A percentile compares a stretch with the other conserved stretches of the same genome.
phyloP scores from a whole-genome alignment of 805 yeast species.

The Candida morakotiae region DNA sequence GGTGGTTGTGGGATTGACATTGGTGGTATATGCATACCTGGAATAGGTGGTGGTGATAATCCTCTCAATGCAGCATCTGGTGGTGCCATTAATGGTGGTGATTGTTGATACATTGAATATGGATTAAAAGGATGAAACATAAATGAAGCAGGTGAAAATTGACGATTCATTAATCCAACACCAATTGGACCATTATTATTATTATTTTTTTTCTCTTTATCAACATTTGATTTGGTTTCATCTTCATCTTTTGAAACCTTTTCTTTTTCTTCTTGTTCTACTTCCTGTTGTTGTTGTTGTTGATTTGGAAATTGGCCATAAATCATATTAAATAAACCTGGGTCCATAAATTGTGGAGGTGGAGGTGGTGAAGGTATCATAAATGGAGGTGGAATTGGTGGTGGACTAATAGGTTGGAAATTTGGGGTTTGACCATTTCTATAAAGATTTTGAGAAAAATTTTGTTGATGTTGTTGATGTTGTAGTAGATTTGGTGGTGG shows the following conservation, averaged over 20 bases:
- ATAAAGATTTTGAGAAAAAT: slow-evolving; percentile 5
- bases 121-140: slow-evolving; percentile 51
- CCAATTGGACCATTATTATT: slow-evolving; percentile 12
- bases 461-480: slow-evolving; percentile 12
- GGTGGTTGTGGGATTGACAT: slow-evolving; percentile 10
- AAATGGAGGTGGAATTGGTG: slow-evolving; percentile 31
- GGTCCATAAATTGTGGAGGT: slow-evolving; percentile 37
- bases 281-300: neutral
- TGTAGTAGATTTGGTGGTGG: slow-evolving; percentile 20
- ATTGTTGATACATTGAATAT: slow-evolving; percentile 35
- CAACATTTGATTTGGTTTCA: neutral
- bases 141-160: slow-evolving; percentile 32
- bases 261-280: slow-evolving; percentile 7
- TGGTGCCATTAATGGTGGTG: slow-evolving; percentile 15
- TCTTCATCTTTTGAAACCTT: slow-evolving; percentile 5
- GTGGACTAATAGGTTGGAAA: slow-evolving; percentile 23
- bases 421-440: slow-evolving; percentile 3
- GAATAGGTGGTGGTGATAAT: slow-evolving; percentile 1
- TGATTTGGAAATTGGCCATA: slow-evolving; percentile 12
- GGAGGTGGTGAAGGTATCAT: slow-evolving; percentile 33
- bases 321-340: slow-evolving; percentile 30
- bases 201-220: neutral
- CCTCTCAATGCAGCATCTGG: neutral
- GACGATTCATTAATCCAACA: slow-evolving; percentile 36
- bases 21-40: neutral